Evolutionary conservation across 371 early-diverging fungal genomes (phyloP).

Genomic region (Saksenaea vasiformis): DNA sequence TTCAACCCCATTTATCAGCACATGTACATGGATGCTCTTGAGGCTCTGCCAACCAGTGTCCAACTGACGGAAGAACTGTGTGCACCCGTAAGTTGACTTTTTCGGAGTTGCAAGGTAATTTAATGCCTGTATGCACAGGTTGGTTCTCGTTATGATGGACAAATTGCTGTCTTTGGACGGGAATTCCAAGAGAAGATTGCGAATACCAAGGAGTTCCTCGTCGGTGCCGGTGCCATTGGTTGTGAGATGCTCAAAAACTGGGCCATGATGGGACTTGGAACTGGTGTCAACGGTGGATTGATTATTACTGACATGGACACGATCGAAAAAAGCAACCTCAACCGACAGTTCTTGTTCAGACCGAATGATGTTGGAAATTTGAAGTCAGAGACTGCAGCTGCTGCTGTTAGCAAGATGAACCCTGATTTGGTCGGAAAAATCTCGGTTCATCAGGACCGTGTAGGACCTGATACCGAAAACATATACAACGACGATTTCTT

Average conservation of each 20-base stretch:
- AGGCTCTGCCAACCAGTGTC: slow-evolving; percentile 81
- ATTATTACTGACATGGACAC: slow-evolving; percentile 99
- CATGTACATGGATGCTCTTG: slow-evolving; percentile 98
- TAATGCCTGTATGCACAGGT: slow-evolving; percentile 21
- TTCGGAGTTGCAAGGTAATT: background rate
- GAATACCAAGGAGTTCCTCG: slow-evolving; percentile 92
- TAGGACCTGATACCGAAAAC: slow-evolving; percentile 95
- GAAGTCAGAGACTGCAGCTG: slow-evolving; percentile 95
- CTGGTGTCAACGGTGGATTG: slow-evolving; percentile 84
- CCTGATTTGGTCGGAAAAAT: slow-evolving; percentile 84
- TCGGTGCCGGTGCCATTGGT: slow-evolving; percentile 99
- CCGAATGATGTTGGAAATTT: slow-evolving; percentile 91
- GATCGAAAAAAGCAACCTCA: slow-evolving; percentile 97
- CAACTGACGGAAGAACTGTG: slow-evolving; percentile 72
- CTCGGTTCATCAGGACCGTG: slow-evolving; percentile 90
- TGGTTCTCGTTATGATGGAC: slow-evolving; percentile 92
- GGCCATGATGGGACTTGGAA: slow-evolving; percentile 98
- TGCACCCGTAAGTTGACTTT: slow-evolving; percentile 54
- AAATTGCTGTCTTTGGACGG: slow-evolving; percentile 95
- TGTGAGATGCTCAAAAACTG: slow-evolving; percentile 99
- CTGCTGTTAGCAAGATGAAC: slow-evolving; percentile 94
- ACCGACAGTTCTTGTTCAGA: slow-evolving; percentile 98
- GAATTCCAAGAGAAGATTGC: slow-evolving; percentile 89
- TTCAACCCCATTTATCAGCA: slow-evolving; percentile 96
- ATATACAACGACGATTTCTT: slow-evolving; percentile 97